phyloP scores from a whole-genome alignment of 306 rosid species.

The Rosa persica region DNA sequence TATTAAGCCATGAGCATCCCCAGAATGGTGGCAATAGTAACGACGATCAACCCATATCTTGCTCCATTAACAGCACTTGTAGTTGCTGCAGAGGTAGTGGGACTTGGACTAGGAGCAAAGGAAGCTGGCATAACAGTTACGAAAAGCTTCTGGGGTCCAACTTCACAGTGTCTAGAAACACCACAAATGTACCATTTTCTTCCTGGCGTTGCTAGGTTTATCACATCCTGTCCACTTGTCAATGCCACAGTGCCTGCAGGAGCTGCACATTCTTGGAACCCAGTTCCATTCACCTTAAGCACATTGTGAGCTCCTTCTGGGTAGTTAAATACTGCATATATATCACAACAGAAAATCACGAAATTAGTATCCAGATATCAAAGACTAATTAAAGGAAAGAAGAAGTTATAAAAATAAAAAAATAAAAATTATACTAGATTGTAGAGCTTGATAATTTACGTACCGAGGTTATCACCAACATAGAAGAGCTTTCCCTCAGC shows the following conservation, averaged over 20 bases:
- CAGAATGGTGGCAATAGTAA: background rate
- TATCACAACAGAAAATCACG: background rate
- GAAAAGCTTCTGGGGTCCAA: conserved; percentile 28
- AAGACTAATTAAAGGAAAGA: background rate
- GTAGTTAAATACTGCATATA: conserved; percentile 39
- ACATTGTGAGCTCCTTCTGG: conserved; percentile 30
- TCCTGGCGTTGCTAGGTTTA: conserved; percentile 26
- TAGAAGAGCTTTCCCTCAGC: conserved; percentile 34
- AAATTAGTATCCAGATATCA: background rate
- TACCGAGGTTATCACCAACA: conserved; percentile 40
- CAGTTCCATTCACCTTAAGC: conserved; percentile 34
- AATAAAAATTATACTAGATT: too few species aligned
- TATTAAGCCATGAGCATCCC: background rate
- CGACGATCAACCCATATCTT: background rate
- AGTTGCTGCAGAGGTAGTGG: conserved; percentile 4
- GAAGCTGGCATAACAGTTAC: conserved; percentile 26
- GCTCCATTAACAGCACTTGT: background rate
- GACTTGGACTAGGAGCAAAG: background rate
- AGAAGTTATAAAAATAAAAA: background rate
- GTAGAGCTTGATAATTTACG: background rate
- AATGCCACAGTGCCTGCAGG: conserved; percentile 13
- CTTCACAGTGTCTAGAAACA: conserved; percentile 26
- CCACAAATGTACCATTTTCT: conserved; percentile 47
- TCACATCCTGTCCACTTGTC: conserved; percentile 30
- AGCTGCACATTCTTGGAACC: conserved; percentile 23